Percentiles rank a stretch among this genome's conserved stretches.
Conservation (phyloP, 2,329 filamentous ascomycete genomes). For the Cryphonectria radicalis region DNA sequence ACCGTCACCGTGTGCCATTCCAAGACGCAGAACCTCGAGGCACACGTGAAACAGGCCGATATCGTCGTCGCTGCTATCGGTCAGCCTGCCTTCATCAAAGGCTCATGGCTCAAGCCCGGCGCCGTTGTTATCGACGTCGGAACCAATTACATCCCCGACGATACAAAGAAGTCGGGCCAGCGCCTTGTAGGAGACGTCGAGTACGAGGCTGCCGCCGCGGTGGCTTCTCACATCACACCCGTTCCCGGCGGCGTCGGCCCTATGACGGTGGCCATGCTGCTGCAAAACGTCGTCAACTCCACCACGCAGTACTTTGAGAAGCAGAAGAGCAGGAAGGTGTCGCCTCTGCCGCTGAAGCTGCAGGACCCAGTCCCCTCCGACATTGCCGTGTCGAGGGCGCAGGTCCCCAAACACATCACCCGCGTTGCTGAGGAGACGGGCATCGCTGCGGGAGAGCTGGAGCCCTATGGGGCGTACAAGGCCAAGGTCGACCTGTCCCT, state of each 20-base stretch:
- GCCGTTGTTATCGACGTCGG: constrained; percentile 97
- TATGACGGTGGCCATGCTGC: constrained; percentile 98
- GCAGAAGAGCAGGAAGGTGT: constrained; percentile 78
- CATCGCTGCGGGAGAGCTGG: constrained; percentile 84
- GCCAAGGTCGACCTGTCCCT: constrained; percentile 88
- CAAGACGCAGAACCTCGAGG: constrained; percentile 73
- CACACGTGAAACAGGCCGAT: constrained; percentile 81
- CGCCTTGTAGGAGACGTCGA: constrained; percentile 95
- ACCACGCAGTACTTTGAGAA: constrained; percentile 80
- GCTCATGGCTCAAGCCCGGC: constrained; percentile 92
- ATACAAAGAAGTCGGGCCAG: constrained; percentile 88
- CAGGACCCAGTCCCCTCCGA: constrained; percentile 88
- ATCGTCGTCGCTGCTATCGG: constrained; percentile 93
- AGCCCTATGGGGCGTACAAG: constrained; percentile 94
- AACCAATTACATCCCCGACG: constrained; percentile 92
- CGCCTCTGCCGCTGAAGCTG: constrained; percentile 82
- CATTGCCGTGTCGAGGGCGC: constrained; percentile 86
- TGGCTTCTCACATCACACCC: constrained; percentile 92
- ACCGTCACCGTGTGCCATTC: constrained; percentile 98
- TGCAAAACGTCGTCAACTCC: constrained; percentile 92
- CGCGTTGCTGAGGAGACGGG: constrained; percentile 84
- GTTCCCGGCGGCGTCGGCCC: constrained; percentile 96
- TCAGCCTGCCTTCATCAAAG: constrained; percentile 83
- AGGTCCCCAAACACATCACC: constrained; percentile 91
- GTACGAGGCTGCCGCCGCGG: constrained; percentile 79